phyloP scores from a whole-genome alignment of 768 basidiomycete species.

The Leucocoprinus leucothites region DNA sequence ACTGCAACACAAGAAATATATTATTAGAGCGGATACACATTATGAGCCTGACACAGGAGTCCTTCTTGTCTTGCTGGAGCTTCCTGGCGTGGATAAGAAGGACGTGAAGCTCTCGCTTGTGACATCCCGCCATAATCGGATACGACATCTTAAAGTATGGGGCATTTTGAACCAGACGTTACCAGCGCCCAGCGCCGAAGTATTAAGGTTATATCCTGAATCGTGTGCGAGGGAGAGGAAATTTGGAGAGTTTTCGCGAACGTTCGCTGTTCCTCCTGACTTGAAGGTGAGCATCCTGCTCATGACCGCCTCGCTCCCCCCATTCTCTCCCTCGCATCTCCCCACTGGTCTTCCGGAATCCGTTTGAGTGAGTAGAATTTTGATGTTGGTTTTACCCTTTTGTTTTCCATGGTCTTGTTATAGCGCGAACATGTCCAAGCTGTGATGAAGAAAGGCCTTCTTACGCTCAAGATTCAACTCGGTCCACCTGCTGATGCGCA shows the following conservation, averaged over 20 bases:
- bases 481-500: slow-evolving; percentile 15
- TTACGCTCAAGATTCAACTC: slow-evolving; percentile 14
- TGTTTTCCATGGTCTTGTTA: background rate
- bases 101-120: slow-evolving; percentile 60
- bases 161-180: slow-evolving; percentile 44
- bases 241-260: slow-evolving; percentile 23
- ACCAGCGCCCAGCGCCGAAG: slow-evolving; percentile 17
- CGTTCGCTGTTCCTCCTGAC: slow-evolving; percentile 22
- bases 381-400: slow-evolving; percentile 1
- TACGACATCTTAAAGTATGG: slow-evolving; percentile 56
- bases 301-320: slow-evolving; percentile 7
- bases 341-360: background rate
- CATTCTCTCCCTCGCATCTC: slow-evolving; percentile 5
- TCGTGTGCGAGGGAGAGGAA: slow-evolving; percentile 19
- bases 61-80: slow-evolving; percentile 61
- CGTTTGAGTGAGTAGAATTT: slow-evolving; percentile 17
- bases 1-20: slow-evolving; percentile 23
- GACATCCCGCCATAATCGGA: slow-evolving; percentile 57
- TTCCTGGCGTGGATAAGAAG: slow-evolving; percentile 61
- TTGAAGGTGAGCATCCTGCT: slow-evolving; percentile 21
- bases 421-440: slow-evolving; percentile 17
- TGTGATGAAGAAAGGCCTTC: slow-evolving; percentile 13
- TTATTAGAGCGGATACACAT: slow-evolving; percentile 60
- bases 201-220: slow-evolving; percentile 17
- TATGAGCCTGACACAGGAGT: slow-evolving; percentile 49